Conservation (phyloP, 345 rosid species). For the Eucalyptus dawsonii region DNA sequence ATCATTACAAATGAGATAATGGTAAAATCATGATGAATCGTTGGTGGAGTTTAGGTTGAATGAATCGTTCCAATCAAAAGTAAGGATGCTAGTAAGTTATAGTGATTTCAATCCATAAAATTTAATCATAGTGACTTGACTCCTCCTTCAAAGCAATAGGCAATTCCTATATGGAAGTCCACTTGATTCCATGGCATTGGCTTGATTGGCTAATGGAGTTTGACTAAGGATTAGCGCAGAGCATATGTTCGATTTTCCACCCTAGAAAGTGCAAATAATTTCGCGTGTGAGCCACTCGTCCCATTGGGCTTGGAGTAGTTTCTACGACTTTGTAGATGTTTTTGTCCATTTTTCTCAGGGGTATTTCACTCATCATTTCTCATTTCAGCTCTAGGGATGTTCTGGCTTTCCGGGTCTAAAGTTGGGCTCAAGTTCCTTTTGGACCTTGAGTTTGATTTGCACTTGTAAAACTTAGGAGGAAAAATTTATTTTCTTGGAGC, state of each 20-base stretch:
- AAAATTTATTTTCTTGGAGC: neutral
- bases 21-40: neutral
- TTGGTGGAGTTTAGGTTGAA: neutral
- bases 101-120: neutral
- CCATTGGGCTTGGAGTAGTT: neutral
- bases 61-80: neutral
- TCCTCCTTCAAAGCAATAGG: neutral
- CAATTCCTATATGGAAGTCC: neutral
- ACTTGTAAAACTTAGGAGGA: neutral
- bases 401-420: neutral
- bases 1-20: neutral
- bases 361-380: neutral
- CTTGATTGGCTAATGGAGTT: neutral
- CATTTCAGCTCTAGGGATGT: neutral
- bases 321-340: neutral
- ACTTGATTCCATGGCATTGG: neutral
- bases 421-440: neutral
- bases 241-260: neutral
- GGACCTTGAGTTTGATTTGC: neutral
- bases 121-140: neutral
- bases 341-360: neutral
- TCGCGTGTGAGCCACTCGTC: neutral
- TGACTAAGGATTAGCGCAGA: neutral
- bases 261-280: neutral
- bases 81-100: neutral